These are phyloP conservation scores for Closterium sp. DNA, from an alignment of 139 green algal species.

Conservation along the genomic window DNA sequence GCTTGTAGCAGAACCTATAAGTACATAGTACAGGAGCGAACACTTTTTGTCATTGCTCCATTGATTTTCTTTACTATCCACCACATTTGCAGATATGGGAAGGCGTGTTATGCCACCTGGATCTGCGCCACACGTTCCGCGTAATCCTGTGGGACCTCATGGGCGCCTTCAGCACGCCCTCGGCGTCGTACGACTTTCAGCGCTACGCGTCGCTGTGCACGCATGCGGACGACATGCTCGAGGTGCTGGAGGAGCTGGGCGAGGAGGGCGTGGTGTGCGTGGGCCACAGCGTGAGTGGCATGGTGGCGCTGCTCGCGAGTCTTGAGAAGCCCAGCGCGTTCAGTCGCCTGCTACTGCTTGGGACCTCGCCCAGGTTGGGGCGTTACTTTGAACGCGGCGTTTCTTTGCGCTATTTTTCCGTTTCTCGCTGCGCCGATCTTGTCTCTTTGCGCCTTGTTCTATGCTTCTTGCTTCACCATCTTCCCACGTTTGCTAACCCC, in stretches of 20 bases:
- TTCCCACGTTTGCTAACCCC: too few relatives aligned
- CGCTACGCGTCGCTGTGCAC: constrained; percentile 6
- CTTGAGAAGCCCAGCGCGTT: constrained; percentile 11
- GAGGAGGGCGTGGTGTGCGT: background rate
- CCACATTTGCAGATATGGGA: constrained; percentile 1
- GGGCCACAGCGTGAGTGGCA: constrained; percentile 39
- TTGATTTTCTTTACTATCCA: too few relatives aligned
- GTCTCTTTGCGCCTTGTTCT: too few relatives aligned
- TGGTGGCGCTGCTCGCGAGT: constrained; percentile 22
- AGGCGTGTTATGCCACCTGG: background rate
- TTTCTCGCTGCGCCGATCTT: too few relatives aligned
- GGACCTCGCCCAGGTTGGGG: constrained; percentile 14
- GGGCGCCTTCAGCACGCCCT: constrained; percentile 12
- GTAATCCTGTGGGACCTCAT: constrained; percentile 39
- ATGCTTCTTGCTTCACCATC: too few relatives aligned
- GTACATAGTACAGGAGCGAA: too few relatives aligned
- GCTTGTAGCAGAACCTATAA: too few relatives aligned
- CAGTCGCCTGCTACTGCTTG: constrained; percentile 3
- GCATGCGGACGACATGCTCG: constrained; percentile 35
- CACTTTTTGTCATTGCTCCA: too few relatives aligned
- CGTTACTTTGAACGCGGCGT: too few relatives aligned
- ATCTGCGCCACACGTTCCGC: background rate
- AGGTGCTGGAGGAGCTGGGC: constrained; percentile 16
- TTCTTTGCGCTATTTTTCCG: too few relatives aligned
- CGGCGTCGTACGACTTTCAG: constrained; percentile 2